Base-by-base conservation (phyloP, 257 asterid species). In the Primulina huaijiensis region DNA sequence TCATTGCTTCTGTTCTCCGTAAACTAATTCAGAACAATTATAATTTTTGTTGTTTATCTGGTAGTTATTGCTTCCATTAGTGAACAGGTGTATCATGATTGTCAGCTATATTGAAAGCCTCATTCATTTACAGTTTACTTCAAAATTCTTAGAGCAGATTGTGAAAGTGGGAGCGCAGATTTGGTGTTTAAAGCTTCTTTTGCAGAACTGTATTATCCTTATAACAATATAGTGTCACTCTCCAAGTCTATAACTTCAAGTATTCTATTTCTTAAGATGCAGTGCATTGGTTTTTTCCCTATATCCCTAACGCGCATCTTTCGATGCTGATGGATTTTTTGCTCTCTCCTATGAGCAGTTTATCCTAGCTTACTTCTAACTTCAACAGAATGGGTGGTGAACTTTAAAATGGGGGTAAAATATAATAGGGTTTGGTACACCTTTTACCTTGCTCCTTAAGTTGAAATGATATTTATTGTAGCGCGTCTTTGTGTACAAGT, bases 61-160 rank as follows among this genome's bases (percentile, higher is more conserved):
- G 23, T 68, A 12, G 6, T 50, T 70, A 20, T 67, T 38, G 53
- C 62, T 75, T 72, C 76, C 58, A 60, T 73, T 35, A 35, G 56
- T 67, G 43, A 29, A 34, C 35, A 27, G 59, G 5, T 64, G 40
- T 8, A 9, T 50, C 17, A 19, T 58, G 6, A 20, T 40, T 50
- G 62, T 46, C 9, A 52, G 72, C 64, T 77, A 30, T 40, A 35
- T 43, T 62, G 19, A 65, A 37, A 58, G 25, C 0, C 34, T 70
- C 64, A 40, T 10, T 19, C 62, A 58, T 14, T 60, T 21, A 21
- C 23, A 21, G 23, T 21, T 21, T 30, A 57, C 50, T 17, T 11
- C 56, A 57, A 38, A 50, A 65, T 8, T 12, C 31, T 25, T 56
- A 46, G 38, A 57, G 55, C 60, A 52, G n/a, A 75, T 31, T 64